Evolutionary conservation across 2,329 filamentous ascomycete genomes (phyloP), one percentile per base, ranked within the genome.

Genomic region (Didymella sp.): DNA sequence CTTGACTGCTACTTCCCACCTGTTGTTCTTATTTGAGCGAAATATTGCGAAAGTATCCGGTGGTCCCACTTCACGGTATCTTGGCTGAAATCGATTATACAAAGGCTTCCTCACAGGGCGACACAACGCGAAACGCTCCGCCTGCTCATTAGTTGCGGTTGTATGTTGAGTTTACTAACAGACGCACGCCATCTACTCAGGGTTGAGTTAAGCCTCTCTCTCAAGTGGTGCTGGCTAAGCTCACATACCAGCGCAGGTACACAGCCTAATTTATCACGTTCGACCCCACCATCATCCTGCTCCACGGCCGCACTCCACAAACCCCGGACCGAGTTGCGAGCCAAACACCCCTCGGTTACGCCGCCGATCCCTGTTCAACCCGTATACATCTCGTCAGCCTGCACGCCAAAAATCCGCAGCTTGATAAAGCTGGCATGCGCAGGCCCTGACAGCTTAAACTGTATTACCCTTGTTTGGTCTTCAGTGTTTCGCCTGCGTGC

Each of bases 291-390:
- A 43, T 37, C 28, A 43, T 37, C n/a, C 27, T 40, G 4, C 54
- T 57, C 54, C 48, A 55, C 54, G 42, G 54, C 48, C 54, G 42
- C 42, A 48, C 48, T 44, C 48, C 48, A 51, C 43, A 44, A 43
- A 42, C 54, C 38, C 43, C 48, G 44, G 48, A 52, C 54, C 44
- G 48, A 57, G 48, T 48, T 52, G 22, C 44, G 44, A 25, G 19
- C 49, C 38, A 49, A 13, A 44, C 7, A 57, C 40, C 28, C 22
- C 21, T 33, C 48, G 48, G 54, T 28, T 42, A 40, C n/a, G 25
- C 30, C 47, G 45, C 53, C 42, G 54, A 57, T 43, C 48, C 48
- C 54, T 37, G 24, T 44, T 12, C 48, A 48, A 43, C 54, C 54
- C 49, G 48, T 31, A 51, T 51, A 37, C 30, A 48, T 44, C 25